Conservation (phyloP, 352 stramenopile genomes). For the Globisporangium orthogonon region DNA sequence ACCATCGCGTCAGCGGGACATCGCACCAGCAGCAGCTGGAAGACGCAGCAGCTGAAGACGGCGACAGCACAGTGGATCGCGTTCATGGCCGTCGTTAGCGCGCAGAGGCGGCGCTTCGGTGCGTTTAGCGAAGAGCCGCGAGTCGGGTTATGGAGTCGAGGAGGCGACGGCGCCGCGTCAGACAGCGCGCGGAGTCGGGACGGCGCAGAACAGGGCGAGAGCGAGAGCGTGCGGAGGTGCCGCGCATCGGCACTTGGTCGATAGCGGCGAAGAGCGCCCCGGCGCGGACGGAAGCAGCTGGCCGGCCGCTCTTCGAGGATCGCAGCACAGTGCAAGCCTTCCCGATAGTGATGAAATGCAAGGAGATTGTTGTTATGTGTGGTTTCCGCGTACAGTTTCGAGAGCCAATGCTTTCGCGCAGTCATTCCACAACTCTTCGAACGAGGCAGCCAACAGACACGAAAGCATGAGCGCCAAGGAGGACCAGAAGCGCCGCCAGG, state of each 20-base stretch:
- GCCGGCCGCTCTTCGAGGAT: too few species aligned
- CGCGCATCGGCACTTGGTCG: too few species aligned
- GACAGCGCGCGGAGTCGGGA: too few species aligned
- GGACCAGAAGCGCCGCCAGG: slow-evolving; percentile 78
- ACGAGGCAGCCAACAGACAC: background rate
- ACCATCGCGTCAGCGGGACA: slow-evolving; percentile 33
- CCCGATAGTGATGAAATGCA: background rate
- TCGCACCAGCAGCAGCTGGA: background rate
- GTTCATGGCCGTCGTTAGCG: background rate
- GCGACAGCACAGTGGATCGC: background rate
- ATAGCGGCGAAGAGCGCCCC: too few species aligned
- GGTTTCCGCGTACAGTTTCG: too few species aligned
- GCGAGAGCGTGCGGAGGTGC: too few species aligned
- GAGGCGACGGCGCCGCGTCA: too few species aligned
- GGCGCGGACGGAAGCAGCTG: too few species aligned
- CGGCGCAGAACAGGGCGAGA: too few species aligned
- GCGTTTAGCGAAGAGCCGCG: background rate
- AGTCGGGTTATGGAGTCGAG: background rate
- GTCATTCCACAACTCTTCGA: background rate
- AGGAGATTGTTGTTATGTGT: background rate
- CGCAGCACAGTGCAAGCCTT: too few species aligned
- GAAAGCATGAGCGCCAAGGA: slow-evolving; percentile 25
- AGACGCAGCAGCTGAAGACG: background rate
- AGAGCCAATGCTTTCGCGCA: background rate
- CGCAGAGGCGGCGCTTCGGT: background rate